phyloP scores from a whole-genome alignment of 805 yeast species.

The Ogataea saltuana region DNA sequence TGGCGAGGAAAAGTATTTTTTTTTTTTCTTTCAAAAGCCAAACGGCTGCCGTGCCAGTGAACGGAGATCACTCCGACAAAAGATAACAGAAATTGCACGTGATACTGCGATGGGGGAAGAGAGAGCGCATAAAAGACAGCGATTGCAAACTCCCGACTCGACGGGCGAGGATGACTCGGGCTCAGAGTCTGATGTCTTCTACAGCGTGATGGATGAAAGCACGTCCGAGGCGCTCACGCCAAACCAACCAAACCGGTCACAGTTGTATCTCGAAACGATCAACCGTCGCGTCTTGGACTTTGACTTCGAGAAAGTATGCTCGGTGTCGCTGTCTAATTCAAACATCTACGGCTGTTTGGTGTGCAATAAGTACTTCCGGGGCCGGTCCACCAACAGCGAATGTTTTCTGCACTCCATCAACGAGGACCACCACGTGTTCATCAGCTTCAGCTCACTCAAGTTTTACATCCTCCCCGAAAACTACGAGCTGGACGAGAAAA shows the following conservation, averaged over 20 bases:
- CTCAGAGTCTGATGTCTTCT: not conserved
- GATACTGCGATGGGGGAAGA: not conserved
- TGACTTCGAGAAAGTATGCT: constrained; percentile 68
- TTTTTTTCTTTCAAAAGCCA: not conserved
- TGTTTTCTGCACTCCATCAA: constrained; percentile 69
- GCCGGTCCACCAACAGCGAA: constrained; percentile 61
- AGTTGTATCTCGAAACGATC: constrained; percentile 42
- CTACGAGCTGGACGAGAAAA: constrained; percentile 38
- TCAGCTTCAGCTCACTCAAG: constrained; percentile 51
- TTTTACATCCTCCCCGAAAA: constrained; percentile 67
- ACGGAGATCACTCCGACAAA: not conserved
- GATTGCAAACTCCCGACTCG: not conserved
- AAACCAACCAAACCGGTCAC: constrained; percentile 3
- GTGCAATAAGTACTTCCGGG: constrained; percentile 75
- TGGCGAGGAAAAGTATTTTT: not conserved
- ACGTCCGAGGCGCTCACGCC: not conserved
- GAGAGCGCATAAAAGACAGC: constrained; percentile 3
- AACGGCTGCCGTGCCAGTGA: not conserved
- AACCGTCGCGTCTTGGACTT: constrained; percentile 55
- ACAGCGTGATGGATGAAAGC: not conserved
- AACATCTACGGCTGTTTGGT: constrained; percentile 72
- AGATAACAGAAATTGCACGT: not conserved
- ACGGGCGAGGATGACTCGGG: not conserved
- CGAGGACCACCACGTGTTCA: constrained; percentile 61
- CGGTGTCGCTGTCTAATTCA: constrained; percentile 56